Evolutionary conservation across 73 alveolate species (phyloP).

Genomic region (Symbiodinium pilosum): DNA sequence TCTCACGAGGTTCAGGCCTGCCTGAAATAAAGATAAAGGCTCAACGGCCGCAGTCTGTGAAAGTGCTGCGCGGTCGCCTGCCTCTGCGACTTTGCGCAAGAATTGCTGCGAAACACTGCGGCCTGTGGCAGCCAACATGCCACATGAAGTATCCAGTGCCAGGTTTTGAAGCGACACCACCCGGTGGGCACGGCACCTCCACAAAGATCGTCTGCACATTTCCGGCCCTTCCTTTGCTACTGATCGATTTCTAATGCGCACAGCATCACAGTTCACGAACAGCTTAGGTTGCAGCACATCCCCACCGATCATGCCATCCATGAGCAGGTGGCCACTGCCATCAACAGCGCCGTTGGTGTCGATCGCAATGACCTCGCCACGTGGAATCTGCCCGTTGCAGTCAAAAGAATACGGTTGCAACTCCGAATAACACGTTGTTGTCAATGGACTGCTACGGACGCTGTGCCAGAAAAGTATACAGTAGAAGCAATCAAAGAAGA

Average conservation of each 20-base stretch:
- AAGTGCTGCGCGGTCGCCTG: not conserved
- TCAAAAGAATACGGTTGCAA: too few species aligned
- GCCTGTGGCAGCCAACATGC: not conserved
- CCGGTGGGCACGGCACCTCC: conserved; percentile 25
- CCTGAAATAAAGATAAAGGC: not conserved
- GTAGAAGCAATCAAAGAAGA: too few species aligned
- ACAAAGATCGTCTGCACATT: conserved; percentile 26
- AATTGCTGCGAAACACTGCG: not conserved
- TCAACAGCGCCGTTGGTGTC: conserved; percentile 78
- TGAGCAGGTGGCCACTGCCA: not conserved
- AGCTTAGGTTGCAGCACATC: not conserved
- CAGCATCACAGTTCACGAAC: too few species aligned
- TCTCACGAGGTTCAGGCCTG: conserved; percentile 37
- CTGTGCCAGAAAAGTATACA: not conserved
- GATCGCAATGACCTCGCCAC: conserved; percentile 39
- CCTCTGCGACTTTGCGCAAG: conserved; percentile 3
- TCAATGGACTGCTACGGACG: not conserved
- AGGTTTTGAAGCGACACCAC: too few species aligned
- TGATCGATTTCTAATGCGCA: too few species aligned
- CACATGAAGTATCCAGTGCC: too few species aligned
- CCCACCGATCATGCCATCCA: conserved; percentile 40
- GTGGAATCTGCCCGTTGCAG: too few species aligned
- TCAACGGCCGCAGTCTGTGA: not conserved
- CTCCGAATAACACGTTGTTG: too few species aligned
- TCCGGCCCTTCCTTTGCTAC: not conserved